phyloP scores from a whole-genome alignment of 495 filamentous ascomycete species.

The Podospora australis region DNA sequence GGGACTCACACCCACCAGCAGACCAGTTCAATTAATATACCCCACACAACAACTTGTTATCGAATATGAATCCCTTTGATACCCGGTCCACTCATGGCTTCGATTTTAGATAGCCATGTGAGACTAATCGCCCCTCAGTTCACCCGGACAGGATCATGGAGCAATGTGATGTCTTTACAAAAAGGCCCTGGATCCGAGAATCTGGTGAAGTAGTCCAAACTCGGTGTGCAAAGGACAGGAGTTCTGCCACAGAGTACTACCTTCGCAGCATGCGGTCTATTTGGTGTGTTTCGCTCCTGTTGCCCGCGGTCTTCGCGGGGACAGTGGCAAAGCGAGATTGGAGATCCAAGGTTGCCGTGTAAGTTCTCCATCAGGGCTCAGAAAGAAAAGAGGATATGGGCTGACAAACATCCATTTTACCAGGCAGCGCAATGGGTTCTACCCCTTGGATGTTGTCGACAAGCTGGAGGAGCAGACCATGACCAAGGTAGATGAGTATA shows the following conservation, averaged over 20 bases:
- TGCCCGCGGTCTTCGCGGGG: constrained; percentile 28
- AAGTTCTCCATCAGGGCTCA: constrained; percentile 9
- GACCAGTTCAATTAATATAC: constrained; percentile 23
- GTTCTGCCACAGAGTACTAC: no score
- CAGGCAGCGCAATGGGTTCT: constrained; percentile 29
- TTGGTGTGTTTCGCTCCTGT: constrained; percentile 24
- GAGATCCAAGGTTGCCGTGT: constrained; percentile 30
- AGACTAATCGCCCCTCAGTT: not conserved
- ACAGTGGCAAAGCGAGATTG: constrained; percentile 20
- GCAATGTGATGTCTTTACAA: not conserved
- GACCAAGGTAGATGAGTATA: constrained; percentile 31
- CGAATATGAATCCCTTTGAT: constrained; percentile 27
- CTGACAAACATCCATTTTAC: constrained; percentile 1
- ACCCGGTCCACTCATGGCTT: not conserved
- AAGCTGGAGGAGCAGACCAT: constrained; percentile 31
- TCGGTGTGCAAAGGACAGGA: no score
- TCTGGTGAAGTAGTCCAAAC: no score
- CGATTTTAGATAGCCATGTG: not conserved
- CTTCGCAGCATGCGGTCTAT: constrained; percentile 27
- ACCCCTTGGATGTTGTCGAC: constrained; percentile 36
- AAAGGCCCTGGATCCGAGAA: not conserved
- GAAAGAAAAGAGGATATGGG: no score
- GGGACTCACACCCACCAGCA: constrained; percentile 11
- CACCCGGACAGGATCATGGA: not conserved
- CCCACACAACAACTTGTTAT: constrained; percentile 17